Conservation (phyloP, 2,329 filamentous ascomycete species). For the Stachybotrys echinatus region DNA sequence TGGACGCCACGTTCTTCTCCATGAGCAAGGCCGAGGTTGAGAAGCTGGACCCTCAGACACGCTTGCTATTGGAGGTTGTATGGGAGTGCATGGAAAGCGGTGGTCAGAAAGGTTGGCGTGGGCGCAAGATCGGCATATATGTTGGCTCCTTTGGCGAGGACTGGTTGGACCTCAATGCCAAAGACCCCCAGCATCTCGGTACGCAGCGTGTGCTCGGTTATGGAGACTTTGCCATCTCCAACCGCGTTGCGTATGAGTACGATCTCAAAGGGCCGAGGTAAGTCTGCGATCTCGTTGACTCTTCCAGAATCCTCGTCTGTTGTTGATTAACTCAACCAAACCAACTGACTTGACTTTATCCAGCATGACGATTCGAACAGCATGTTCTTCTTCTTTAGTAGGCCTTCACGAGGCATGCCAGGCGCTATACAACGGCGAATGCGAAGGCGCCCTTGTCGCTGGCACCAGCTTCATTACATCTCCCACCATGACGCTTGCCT, state of each 20-base stretch:
- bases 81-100: slow-evolving; percentile 19
- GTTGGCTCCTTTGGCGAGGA: slow-evolving; percentile 24
- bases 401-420: slow-evolving; percentile 30
- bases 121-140: slow-evolving; percentile 19
- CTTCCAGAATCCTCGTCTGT: background rate
- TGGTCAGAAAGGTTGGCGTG: slow-evolving; percentile 17
- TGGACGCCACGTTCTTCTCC: slow-evolving; percentile 26
- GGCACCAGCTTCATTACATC: slow-evolving; percentile 23
- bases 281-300: slow-evolving; percentile 1
- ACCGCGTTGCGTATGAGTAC: slow-evolving; percentile 25
- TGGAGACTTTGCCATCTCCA: slow-evolving; percentile 21
- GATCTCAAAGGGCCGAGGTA: slow-evolving; percentile 26
- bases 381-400: slow-evolving; percentile 29
- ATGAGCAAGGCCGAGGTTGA: slow-evolving; percentile 19
- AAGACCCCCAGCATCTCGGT: slow-evolving; percentile 11
- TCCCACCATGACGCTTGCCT: slow-evolving; percentile 15
- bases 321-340: background rate
- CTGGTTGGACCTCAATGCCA: slow-evolving; percentile 12
- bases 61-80: slow-evolving; percentile 19
- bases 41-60: slow-evolving; percentile 22
- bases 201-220: slow-evolving; percentile 14
- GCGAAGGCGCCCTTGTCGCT: slow-evolving; percentile 19
- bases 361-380: slow-evolving; percentile 27
- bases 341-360: no score
- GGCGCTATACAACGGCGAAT: slow-evolving; percentile 17